These are phyloP conservation scores for Neostapfia colusana DNA, from an alignment of 176 grass and related monocot genomes.

Conservation along the genomic window DNA sequence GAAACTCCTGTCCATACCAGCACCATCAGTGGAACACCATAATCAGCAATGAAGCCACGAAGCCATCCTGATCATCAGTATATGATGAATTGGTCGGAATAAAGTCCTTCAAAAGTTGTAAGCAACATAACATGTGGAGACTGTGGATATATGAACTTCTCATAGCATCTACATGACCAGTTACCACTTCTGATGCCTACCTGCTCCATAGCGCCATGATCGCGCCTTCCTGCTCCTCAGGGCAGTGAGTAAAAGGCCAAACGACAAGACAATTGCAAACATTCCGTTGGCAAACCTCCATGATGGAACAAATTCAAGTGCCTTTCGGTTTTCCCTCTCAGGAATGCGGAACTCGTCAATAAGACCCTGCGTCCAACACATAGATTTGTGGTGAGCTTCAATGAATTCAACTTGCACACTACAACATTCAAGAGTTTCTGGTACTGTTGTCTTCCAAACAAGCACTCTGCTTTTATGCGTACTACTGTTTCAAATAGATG, in stretches of 20 bases:
- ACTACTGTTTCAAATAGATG: background rate
- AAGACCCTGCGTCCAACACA: conserved; percentile 61
- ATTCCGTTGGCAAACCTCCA: conserved; percentile 97
- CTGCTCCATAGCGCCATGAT: conserved; percentile 94
- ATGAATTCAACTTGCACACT: conserved; percentile 16
- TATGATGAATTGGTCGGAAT: background rate
- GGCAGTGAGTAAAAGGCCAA: conserved; percentile 92
- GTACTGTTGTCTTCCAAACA: background rate
- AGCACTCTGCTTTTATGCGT: background rate
- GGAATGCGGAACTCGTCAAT: conserved; percentile 83
- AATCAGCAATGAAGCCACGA: conserved; percentile 87
- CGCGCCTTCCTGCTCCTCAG: conserved; percentile 92
- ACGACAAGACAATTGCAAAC: conserved; percentile 88
- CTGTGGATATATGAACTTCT: background rate
- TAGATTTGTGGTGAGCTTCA: conserved; percentile 26
- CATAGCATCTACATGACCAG: conserved; percentile 15
- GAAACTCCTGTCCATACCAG: conserved; percentile 96
- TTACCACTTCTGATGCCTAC: conserved; percentile 31
- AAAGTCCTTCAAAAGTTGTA: background rate
- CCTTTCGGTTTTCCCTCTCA: conserved; percentile 66
- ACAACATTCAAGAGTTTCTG: background rate
- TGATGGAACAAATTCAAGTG: conserved; percentile 57
- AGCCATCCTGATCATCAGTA: conserved; percentile 64
- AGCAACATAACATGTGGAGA: conserved; percentile 14
- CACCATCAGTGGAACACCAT: conserved; percentile 97